phyloP scores from a whole-genome alignment of 768 basidiomycete genomes.

The Phlegmacium glaucopus region DNA sequence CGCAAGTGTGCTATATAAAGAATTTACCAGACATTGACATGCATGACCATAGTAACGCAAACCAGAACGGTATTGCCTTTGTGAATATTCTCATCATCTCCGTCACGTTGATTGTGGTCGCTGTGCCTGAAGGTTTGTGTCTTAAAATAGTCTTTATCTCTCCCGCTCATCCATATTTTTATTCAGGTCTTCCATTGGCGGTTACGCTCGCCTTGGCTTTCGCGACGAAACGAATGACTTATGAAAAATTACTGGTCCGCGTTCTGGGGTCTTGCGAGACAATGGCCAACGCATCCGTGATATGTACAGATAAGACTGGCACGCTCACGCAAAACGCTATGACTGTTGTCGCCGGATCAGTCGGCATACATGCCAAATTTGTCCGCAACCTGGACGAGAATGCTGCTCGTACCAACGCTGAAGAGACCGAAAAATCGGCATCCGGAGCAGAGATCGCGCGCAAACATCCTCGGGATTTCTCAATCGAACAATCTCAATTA shows the following conservation, averaged over 20 bases:
- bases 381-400: slow-evolving; percentile 77
- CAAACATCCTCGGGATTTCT: slow-evolving; percentile 70
- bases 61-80: slow-evolving; percentile 85
- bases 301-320: slow-evolving; percentile 96
- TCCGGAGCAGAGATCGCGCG: slow-evolving; percentile 26
- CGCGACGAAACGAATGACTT: slow-evolving; percentile 97
- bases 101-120: slow-evolving; percentile 69
- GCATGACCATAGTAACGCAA: slow-evolving; percentile 48
- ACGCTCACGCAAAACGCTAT: slow-evolving; percentile 95
- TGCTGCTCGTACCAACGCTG: slow-evolving; percentile 65
- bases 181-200: slow-evolving; percentile 82
- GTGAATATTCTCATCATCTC: slow-evolving; percentile 93
- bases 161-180: slow-evolving; percentile 1
- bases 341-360: slow-evolving; percentile 93
- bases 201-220: slow-evolving; percentile 96
- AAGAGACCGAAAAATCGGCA: slow-evolving; percentile 39
- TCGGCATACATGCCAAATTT: slow-evolving; percentile 94
- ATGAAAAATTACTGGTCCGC: slow-evolving; percentile 91
- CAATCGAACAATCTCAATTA: slow-evolving; percentile 75
- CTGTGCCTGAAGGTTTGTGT: slow-evolving; percentile 42
- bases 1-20: slow-evolving; percentile 8
- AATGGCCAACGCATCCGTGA: slow-evolving; percentile 96
- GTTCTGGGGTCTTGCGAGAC: slow-evolving; percentile 97
- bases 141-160: slow-evolving; percentile 3
- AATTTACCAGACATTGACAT: not conserved